phyloP scores from a whole-genome alignment of 306 rosid species.

The Casuarina cunninghamiana region DNA sequence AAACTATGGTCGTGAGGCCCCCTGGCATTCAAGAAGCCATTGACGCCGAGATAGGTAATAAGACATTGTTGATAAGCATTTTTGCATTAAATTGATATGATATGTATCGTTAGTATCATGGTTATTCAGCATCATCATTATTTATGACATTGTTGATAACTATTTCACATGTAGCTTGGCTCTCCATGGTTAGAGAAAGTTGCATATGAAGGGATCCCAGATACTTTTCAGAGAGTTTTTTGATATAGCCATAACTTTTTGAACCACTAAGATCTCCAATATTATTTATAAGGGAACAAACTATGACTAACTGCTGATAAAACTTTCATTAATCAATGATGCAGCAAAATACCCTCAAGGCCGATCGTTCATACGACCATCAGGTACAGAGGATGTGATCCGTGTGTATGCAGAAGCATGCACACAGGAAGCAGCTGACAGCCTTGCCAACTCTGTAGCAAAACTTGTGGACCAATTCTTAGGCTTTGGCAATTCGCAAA shows the following conservation, averaged over 20 bases:
- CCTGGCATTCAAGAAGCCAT: constrained; percentile 82
- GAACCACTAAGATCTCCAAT: background rate
- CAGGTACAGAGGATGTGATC: constrained; percentile 93
- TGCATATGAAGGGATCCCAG: background rate
- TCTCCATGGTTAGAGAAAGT: background rate
- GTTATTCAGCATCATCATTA: too few species aligned
- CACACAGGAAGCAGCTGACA: constrained; percentile 66
- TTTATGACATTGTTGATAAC: background rate
- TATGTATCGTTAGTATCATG: background rate
- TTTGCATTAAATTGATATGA: background rate
- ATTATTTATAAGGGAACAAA: background rate
- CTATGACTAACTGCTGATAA: constrained; percentile 67
- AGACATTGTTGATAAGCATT: background rate
- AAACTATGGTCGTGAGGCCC: constrained; percentile 80
- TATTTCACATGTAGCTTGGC: background rate
- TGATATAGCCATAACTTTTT: background rate
- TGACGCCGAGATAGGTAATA: constrained; percentile 64
- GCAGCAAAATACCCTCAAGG: constrained; percentile 71
- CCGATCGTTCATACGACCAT: constrained; percentile 90
- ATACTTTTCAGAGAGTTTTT: background rate
- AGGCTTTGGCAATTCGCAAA: constrained; percentile 37
- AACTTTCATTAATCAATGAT: constrained; percentile 27
- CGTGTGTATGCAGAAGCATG: constrained; percentile 91
- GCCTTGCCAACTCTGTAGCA: constrained; percentile 66
- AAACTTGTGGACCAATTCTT: constrained; percentile 64